phyloP scores from a whole-genome alignment of 495 filamentous ascomycete species.

The Melanomma pulvis-pyrius region DNA sequence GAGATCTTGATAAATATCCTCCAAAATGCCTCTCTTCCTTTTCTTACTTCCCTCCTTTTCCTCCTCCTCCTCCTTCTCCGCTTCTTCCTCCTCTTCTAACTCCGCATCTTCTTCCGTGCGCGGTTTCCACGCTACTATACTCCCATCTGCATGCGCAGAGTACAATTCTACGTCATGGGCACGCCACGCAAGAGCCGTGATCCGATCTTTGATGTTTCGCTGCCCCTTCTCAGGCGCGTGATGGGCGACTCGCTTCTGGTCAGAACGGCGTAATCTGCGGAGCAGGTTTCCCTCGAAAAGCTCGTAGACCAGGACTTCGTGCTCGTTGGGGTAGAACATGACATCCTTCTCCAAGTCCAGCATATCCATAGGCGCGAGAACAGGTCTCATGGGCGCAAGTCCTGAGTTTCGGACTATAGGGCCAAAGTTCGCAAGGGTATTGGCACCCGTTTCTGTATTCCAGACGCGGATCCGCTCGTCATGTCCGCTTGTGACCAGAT shows the following conservation, averaged over 20 bases:
- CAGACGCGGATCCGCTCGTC: constrained; percentile 83
- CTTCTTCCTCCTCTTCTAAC: constrained; percentile 46
- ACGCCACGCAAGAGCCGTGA: constrained; percentile 73
- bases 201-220: constrained; percentile 56
- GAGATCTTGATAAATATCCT: constrained; percentile 57
- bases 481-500: constrained; percentile 77
- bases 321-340: constrained; percentile 76
- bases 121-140: constrained; percentile 62
- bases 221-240: constrained; percentile 40
- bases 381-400: constrained; percentile 63
- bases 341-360: constrained; percentile 59
- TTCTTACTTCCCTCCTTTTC: constrained; percentile 45
- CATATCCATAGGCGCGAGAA: constrained; percentile 60
- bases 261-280: constrained; percentile 67
- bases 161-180: constrained; percentile 58
- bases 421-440: constrained; percentile 82
- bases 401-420: constrained; percentile 72
- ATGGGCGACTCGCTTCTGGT: constrained; percentile 46
- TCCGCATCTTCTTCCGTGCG: constrained; percentile 50
- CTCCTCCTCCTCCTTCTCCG: constrained; percentile 49
- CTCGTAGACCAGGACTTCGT: constrained; percentile 75
- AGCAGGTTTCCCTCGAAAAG: constrained; percentile 73
- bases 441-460: constrained; percentile 76
- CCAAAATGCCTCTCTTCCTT: constrained; percentile 50
- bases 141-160: constrained; percentile 62